Percentiles rank a stretch among this genome's conserved stretches.
Evolutionary conservation across 1,284 basidiomycete genomes (phyloP).

Genomic region (Ustilago bromivora): DNA sequence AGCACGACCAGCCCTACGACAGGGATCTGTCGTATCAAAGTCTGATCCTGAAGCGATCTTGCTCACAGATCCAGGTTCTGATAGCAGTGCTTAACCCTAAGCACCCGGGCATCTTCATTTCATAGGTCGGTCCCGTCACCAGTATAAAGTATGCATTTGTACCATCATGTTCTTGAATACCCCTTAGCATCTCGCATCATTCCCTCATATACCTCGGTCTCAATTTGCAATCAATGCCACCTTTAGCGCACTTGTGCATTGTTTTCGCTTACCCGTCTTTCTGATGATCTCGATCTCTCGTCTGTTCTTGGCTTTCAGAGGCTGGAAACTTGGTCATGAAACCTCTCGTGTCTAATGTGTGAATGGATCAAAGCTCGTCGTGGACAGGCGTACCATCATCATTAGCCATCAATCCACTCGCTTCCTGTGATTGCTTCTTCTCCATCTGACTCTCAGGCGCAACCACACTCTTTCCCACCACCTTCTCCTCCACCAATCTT

Average conservation of each 20-base stretch:
- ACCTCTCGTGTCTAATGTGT: background rate
- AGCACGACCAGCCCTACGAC: background rate
- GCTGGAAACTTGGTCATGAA: background rate
- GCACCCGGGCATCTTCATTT: background rate
- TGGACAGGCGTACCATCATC: constrained; percentile 11
- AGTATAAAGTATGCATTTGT: background rate
- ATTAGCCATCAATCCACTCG: background rate
- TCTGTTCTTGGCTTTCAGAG: background rate
- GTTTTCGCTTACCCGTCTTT: background rate
- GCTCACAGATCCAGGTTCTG: constrained; percentile 17
- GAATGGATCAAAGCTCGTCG: constrained; percentile 22
- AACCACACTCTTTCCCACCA: constrained; percentile 34
- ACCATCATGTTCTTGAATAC: background rate
- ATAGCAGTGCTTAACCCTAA: constrained; percentile 12
- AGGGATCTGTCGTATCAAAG: constrained; percentile 12
- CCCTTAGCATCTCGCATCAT: background rate
- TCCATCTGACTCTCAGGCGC: constrained; percentile 34
- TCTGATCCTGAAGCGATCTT: constrained; percentile 22
- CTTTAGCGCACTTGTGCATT: background rate
- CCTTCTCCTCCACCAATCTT: constrained; percentile 48
- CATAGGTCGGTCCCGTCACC: background rate
- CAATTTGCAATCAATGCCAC: background rate
- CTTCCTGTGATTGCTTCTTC: background rate
- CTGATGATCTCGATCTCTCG: background rate
- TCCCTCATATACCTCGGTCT: background rate